These are phyloP conservation scores for Multifurca ochricompacta DNA, from an alignment of 768 basidiomycete genomes.

Conservation along the genomic window DNA sequence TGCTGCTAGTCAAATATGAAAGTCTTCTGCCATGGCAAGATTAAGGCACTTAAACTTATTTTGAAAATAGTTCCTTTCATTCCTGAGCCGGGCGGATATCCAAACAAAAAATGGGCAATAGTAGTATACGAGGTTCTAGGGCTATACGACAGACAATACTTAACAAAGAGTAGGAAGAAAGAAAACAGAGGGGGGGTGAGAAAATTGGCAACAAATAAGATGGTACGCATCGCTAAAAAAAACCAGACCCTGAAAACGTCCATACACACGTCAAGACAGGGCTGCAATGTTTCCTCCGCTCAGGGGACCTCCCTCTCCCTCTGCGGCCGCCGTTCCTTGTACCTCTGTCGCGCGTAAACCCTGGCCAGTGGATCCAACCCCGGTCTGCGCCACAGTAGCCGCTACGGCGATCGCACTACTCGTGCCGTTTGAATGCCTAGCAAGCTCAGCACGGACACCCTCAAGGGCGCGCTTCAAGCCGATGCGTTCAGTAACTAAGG, in stretches of 20 bases:
- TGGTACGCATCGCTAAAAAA: not conserved
- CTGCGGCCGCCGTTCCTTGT: slow-evolving; percentile 34
- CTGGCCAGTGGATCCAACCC: slow-evolving; percentile 52
- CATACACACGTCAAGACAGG: slow-evolving; percentile 36
- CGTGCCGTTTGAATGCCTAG: slow-evolving; percentile 38
- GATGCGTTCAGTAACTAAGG: slow-evolving; percentile 71
- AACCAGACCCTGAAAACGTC: too few species aligned
- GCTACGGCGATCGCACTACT: slow-evolving; percentile 22
- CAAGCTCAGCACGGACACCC: slow-evolving; percentile 53
- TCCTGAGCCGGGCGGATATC: not conserved
- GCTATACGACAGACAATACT: slow-evolving; percentile 18
- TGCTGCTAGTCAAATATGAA: too few species aligned
- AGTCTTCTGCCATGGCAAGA: too few species aligned
- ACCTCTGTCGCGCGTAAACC: slow-evolving; percentile 52
- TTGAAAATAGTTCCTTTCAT: too few species aligned
- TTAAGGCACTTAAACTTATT: too few species aligned
- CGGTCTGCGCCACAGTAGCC: slow-evolving; percentile 30
- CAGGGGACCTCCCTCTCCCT: slow-evolving; percentile 49
- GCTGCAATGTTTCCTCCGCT: slow-evolving; percentile 48
- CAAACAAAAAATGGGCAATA: not conserved
- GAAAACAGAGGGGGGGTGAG: not conserved
- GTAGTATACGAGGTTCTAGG: slow-evolving; percentile 17
- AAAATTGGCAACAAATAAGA: not conserved
- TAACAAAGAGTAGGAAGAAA: slow-evolving; percentile 11
- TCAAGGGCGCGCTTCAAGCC: slow-evolving; percentile 68